Evolutionary conservation across 495 filamentous ascomycete species (phyloP).

Genomic region (Penicillium ochrochloron): DNA sequence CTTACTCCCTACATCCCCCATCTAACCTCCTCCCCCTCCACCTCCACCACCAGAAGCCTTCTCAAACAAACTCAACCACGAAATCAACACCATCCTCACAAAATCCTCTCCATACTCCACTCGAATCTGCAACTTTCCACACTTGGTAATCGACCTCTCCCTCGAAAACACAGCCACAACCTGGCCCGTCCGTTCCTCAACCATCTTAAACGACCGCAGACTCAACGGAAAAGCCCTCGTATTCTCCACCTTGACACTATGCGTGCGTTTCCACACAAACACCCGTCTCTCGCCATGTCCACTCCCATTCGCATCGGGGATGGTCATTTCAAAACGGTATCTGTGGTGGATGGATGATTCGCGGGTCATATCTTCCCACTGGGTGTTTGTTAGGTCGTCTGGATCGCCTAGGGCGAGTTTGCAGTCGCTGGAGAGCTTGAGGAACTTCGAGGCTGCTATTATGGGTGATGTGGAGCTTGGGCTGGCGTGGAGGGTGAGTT

Average conservation of each 20-base stretch:
- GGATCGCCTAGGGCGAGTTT: conserved; percentile 30
- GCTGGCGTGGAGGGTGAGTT: conserved; percentile 29
- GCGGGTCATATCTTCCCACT: conserved; percentile 34
- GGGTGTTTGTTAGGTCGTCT: conserved; percentile 16
- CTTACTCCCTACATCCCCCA: not conserved
- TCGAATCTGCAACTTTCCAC: conserved; percentile 31
- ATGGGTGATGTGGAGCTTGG: conserved; percentile 18
- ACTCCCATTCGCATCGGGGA: not conserved
- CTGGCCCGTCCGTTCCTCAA: conserved; percentile 23
- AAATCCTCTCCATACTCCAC: conserved; percentile 30
- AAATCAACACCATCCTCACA: conserved; percentile 33
- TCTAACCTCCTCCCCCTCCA: conserved; percentile 24
- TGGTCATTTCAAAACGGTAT: conserved; percentile 28
- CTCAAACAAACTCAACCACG: conserved; percentile 28
- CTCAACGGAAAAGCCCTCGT: conserved; percentile 14
- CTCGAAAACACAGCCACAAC: conserved; percentile 29
- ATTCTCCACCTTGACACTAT: conserved; percentile 20
- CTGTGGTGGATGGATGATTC: conserved; percentile 16
- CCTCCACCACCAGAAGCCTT: conserved; percentile 5
- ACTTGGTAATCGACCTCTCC: conserved; percentile 17
- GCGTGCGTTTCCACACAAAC: conserved; percentile 34
- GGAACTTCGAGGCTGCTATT: conserved; percentile 31
- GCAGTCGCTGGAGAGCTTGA: conserved; percentile 23
- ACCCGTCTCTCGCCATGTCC: conserved; percentile 14
- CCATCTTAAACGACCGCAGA: conserved; percentile 29